Evolutionary conservation across 2,329 filamentous ascomycete species (phyloP), one percentile per base, ranked within the genome.

Genomic region (Emergomyces orientalis): DNA sequence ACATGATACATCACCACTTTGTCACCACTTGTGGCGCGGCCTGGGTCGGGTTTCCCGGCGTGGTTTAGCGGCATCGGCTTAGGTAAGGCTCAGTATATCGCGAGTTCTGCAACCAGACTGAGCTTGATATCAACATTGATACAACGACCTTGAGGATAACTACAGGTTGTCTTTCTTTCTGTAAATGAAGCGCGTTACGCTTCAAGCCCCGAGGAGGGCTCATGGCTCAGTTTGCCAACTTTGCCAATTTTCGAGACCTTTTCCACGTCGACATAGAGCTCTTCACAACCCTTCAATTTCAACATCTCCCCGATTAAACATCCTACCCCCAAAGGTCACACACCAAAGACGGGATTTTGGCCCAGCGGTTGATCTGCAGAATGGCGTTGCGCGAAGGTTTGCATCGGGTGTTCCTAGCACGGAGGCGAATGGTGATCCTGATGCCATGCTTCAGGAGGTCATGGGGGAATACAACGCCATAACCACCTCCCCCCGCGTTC

Each of bases 211-310:
- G 49, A 71, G 63, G 59, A 66, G 65, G 51, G 64, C 66, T 32
- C 70, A 70, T 60, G 67, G 69, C 14, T 65, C 70, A 17, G 66
- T 76, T 58, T 77, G 76, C 51, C 75, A 77, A 67, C 70, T 76
- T 47, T 77, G 76, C 63, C 72, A 74, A 64, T 69, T 71, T 47
- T 74, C 74, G 11, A 69, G 5, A 41, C 11, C 68, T 22, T 67
- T 67, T 4, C 62, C 69, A 8, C 45, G 47, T 17, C 57, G 56
- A 22, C 59, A 65, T 1, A 59, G 56, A 59, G 6, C 7, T 8
- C 8, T 59, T n/a, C 56, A 59, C 32, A 59, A 25, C 9, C 27
- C 14, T 9, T 59, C 56, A n/a, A 37, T 30, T 47, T n/a, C 27
- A 13, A 27, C 25, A 17, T 22, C 39, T 34, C 7, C 56, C 14